Conservation (phyloP, 768 basidiomycete genomes). For the Tricholoma hemisulphureum region DNA sequence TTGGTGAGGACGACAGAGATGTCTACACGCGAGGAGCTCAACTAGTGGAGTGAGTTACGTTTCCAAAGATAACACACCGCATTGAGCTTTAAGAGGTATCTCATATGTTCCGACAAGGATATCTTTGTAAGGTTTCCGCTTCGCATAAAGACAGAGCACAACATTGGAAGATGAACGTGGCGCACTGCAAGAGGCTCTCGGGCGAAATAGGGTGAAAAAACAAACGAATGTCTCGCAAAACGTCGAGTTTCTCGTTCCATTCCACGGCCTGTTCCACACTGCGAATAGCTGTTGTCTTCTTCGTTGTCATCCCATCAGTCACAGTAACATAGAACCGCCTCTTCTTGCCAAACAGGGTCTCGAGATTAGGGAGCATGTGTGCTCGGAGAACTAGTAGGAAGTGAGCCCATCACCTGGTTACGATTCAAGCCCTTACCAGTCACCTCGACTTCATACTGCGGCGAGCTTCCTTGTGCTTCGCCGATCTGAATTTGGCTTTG, state of each 20-base stretch:
- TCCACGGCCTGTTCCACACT: not conserved
- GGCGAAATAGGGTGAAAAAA: not conserved
- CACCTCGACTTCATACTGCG: not conserved
- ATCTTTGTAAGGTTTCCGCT: not conserved
- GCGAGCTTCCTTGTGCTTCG: not conserved
- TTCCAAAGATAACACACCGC: not conserved
- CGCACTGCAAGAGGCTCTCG: not conserved
- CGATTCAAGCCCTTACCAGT: not conserved
- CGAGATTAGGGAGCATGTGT: not conserved
- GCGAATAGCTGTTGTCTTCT: not conserved
- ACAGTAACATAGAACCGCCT: not conserved
- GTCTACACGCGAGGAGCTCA: not conserved
- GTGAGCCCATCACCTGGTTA: not conserved
- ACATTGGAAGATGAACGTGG: not conserved
- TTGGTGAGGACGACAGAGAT: not conserved
- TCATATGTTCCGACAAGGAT: not conserved
- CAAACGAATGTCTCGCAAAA: not conserved
- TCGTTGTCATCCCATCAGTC: not conserved
- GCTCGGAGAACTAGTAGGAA: not conserved
- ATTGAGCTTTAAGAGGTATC: not conserved
- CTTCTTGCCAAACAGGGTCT: not conserved
- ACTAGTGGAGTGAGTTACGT: not conserved
- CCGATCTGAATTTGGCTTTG: not conserved
- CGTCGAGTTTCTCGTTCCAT: not conserved
- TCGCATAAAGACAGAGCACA: not conserved